Evolutionary conservation across 306 rosid species (phyloP).

Genomic region (Cicer judaicum): DNA sequence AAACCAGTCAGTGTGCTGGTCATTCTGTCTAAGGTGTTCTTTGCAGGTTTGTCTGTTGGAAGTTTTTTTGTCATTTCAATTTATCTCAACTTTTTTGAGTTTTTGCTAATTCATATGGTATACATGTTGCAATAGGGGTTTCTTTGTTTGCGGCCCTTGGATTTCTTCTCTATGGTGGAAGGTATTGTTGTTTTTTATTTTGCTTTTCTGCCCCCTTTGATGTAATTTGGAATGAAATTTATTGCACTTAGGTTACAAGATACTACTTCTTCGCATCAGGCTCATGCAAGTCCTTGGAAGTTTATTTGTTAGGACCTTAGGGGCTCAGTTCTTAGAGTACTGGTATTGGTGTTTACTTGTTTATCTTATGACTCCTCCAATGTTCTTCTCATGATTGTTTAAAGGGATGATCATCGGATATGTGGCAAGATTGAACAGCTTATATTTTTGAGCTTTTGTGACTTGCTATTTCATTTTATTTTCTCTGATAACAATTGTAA

Average conservation of each 20-base stretch:
- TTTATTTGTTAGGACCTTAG: slow-evolving; percentile 7
- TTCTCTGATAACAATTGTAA: not conserved
- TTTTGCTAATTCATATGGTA: slow-evolving; percentile 45
- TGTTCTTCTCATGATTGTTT: slow-evolving; percentile 1
- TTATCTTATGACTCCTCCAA: slow-evolving; percentile 2
- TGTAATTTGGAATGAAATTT: slow-evolving; percentile 19
- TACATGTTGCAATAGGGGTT: slow-evolving; percentile 61
- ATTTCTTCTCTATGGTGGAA: slow-evolving; percentile 92
- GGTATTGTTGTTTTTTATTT: slow-evolving; percentile 56
- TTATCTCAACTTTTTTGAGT: slow-evolving; percentile 29
- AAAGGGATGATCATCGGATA: not conserved
- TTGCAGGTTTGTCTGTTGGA: slow-evolving; percentile 69
- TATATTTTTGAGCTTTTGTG: not conserved
- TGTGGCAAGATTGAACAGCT: slow-evolving; percentile 10
- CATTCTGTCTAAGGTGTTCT: slow-evolving; percentile 80
- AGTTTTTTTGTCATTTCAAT: slow-evolving; percentile 8
- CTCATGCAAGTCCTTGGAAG: slow-evolving; percentile 9
- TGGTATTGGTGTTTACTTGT: not conserved
- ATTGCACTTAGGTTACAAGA: slow-evolving; percentile 38
- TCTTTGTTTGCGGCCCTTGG: slow-evolving; percentile 86
- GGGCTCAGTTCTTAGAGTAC: not conserved
- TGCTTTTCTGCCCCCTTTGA: slow-evolving; percentile 27
- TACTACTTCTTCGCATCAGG: not conserved
- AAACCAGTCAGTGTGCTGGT: slow-evolving; percentile 63
- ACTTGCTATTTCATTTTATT: not conserved